Evolutionary conservation across 441 rosid genomes (phyloP), one percentile per base, ranked within the genome.

Genomic region (Erodium texanum): DNA sequence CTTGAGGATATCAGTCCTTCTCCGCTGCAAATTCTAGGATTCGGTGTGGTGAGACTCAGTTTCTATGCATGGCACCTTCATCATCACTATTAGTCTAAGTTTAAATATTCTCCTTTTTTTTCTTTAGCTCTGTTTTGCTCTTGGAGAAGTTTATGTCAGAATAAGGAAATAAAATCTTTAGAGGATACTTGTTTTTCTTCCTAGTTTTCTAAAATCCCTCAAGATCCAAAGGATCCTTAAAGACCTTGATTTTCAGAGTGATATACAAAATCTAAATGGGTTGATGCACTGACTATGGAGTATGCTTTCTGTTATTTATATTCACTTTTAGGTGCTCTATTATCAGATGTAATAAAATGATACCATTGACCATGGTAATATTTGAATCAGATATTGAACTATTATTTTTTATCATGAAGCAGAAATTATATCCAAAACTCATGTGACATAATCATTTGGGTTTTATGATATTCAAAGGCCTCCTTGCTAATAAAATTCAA

Each of bases 1-100:
- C 80, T 94, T 59, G 90, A 89, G 79, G 94, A 85, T 27, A 67
- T 94, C 75, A 85, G 84, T 61, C 96, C 98, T 78, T 83, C 96
- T 69, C 96, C 93, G 3, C 34, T 85, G 76, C 96, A 92, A 84
- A 64, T 85, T 74, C 74, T 83, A 75, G 89, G 96, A 66, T 87
- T 71, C 73, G 82, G 92, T 73, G 89, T 81, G 98, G 98, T 94
- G 87, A 82, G 94, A 78, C 56, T 59, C 54, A 22, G 43, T 48
- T 74, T 62, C 32, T 27, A 65, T 48, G 16, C 59, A 34, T 50
- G 3, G 52, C 45, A 36, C 24, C 64, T 45, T 12, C 20, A 43
- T 14, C 41, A 15, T 62, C 24, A 24, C 64, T 12, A 62, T 15
- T 62, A 12, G 18, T 74, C 38, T 34, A 19, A 34, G 24, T 15